phyloP scores from a whole-genome alignment of 352 stramenopile genomes.

The Globisporangium solare region DNA sequence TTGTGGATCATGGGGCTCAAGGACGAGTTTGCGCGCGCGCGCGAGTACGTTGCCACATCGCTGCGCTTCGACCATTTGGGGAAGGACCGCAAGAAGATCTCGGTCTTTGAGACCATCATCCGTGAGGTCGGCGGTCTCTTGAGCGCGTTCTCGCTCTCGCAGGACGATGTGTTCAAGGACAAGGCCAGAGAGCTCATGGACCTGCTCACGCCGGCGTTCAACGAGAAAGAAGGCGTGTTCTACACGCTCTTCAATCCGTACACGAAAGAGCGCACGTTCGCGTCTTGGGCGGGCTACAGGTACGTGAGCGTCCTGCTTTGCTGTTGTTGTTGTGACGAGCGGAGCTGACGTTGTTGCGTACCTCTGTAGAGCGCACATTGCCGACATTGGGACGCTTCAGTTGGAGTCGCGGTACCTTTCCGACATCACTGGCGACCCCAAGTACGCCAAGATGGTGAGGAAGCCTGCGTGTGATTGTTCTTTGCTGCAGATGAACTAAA shows the following conservation, averaged over 20 bases:
- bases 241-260: conserved; percentile 88
- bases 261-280: conserved; percentile 38
- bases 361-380: conserved; percentile 58
- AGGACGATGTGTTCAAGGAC: conserved; percentile 85
- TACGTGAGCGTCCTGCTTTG: conserved; percentile 9
- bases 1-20: conserved; percentile 96
- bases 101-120: conserved; percentile 99
- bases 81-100: conserved; percentile 66
- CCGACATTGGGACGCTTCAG: conserved; percentile 82
- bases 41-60: conserved; percentile 80
- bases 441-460: conserved; percentile 58
- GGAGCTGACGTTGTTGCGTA: neutral
- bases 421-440: conserved; percentile 67
- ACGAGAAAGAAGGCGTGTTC: conserved; percentile 88
- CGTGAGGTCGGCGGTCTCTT: conserved; percentile 96
- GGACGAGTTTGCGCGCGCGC: conserved; percentile 89
- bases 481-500: neutral
- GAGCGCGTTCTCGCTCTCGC: conserved; percentile 91
- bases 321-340: neutral
- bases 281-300: conserved; percentile 33
- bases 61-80: conserved; percentile 82
- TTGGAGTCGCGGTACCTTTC: conserved; percentile 80
- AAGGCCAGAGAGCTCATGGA: conserved; percentile 93
- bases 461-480: neutral
- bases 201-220: conserved; percentile 87